Base-by-base conservation (phyloP, 179 eudicot species). In the Spinacia oleracea region DNA sequence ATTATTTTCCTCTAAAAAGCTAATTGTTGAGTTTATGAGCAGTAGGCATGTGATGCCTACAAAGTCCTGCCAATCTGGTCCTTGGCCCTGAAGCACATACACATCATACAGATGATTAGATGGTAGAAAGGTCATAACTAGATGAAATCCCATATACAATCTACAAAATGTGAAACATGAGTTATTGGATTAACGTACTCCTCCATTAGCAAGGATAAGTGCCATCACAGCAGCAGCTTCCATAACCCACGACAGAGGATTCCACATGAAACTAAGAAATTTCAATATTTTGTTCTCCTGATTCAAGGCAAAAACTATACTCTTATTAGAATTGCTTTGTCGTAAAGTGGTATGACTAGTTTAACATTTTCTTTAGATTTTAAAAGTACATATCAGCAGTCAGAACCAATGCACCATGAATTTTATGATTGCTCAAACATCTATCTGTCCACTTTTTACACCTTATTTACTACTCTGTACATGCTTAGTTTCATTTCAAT, bases 21-120 rank as follows among this genome's bases (percentile, higher is more conserved):
- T 90, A 78, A 90, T 89, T 43, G 93, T 86, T 25, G 93, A 90
- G 77, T 90, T 90, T 35, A 90, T 85, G 50, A 89, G 20, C 74
- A 90, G 82, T 56, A 90, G 80, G 77, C 91, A 89, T 67, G 84
- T 50, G 70, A 90, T 90, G 21, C 93, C 93, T 9, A 86, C 86
- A 77, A 89, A 90, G 70, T 90, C 93, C 82, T 90, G 88, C 93
- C 93, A 90, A 73, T 90, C 93, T 20, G 91, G 89, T 73, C 90
- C 91, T 79, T 90, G 73, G 32, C 87, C 87, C 93, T 90, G 84
- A 78, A 78, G 80, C 46, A 58, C 42, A 81, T 40, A 18, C 69
- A 72, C 34, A 48, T 46, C 34, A 23, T 11, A 73, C 34, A 29
- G 42, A 72, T 71, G 63, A 38, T 58, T 20, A 63, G 77, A 7